Evolutionary conservation across 371 early-diverging fungal genomes (phyloP).

Genomic region (Mortierella sp.): DNA sequence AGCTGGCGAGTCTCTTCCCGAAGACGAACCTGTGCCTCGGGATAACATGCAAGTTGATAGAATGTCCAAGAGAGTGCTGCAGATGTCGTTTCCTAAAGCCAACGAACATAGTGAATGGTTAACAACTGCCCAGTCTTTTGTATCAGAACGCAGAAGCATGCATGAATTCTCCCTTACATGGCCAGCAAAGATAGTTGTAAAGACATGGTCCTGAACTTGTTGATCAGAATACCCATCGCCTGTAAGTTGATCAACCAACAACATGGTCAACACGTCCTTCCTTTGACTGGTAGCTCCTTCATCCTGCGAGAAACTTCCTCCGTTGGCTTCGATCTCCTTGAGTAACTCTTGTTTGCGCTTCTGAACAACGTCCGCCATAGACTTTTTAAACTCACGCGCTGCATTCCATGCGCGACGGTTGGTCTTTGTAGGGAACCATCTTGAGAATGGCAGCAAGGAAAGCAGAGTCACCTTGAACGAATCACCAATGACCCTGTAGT

Average conservation of each 20-base stretch:
- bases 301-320: constrained; percentile 30
- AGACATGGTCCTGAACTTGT: constrained; percentile 43
- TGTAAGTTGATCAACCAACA: constrained; percentile 39
- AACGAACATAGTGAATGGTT: too few species aligned
- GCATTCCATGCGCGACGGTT: constrained; percentile 47
- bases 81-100: constrained; percentile 61
- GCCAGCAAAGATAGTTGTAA: constrained; percentile 46
- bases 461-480: constrained; percentile 40
- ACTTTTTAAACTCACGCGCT: constrained; percentile 26
- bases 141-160: neutral
- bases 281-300: constrained; percentile 35
- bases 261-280: constrained; percentile 50
- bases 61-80: constrained; percentile 66
- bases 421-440: constrained; percentile 48
- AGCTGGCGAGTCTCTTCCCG: constrained; percentile 56
- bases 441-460: constrained; percentile 37
- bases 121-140: too few species aligned
- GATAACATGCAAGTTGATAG: constrained; percentile 61
- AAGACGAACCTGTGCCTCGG: constrained; percentile 57
- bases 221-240: constrained; percentile 30
- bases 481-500: constrained; percentile 49
- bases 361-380: constrained; percentile 28
- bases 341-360: constrained; percentile 29
- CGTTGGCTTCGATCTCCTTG: constrained; percentile 25
- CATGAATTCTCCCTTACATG: constrained; percentile 27